Evolutionary conservation across 1,284 basidiomycete genomes (phyloP).

Genomic region (Phylloboletellus chloephorus): DNA sequence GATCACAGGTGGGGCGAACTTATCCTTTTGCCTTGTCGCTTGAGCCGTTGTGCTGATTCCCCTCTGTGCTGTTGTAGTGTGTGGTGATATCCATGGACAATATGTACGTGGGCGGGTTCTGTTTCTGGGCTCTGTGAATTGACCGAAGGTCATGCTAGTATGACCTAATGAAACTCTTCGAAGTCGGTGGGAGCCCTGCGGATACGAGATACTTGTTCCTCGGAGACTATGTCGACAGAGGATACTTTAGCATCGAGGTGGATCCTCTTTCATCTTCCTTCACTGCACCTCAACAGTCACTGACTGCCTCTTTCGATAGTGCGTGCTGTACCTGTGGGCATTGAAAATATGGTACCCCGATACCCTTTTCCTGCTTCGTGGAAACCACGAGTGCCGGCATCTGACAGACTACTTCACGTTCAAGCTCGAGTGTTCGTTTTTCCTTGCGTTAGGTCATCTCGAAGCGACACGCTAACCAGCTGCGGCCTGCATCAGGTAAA

Average conservation of each 20-base stretch:
- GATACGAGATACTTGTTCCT: slow-evolving; percentile 92
- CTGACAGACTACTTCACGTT: slow-evolving; percentile 87
- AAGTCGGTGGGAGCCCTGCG: slow-evolving; percentile 90
- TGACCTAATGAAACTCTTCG: slow-evolving; percentile 93
- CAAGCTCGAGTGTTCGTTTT: slow-evolving; percentile 80
- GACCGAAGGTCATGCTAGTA: slow-evolving; percentile 46
- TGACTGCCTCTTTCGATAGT: slow-evolving; percentile 45
- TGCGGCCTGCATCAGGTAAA: slow-evolving; percentile 55
- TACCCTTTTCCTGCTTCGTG: slow-evolving; percentile 84
- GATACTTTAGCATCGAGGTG: slow-evolving; percentile 90
- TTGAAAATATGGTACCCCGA: slow-evolving; percentile 93
- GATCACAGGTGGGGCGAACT: slow-evolving; percentile 63
- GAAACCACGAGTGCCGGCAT: slow-evolving; percentile 88
- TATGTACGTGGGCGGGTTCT: slow-evolving; percentile 58
- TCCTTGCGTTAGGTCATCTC: slow-evolving; percentile 1
- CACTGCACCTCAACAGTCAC: not conserved
- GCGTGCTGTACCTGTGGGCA: slow-evolving; percentile 84
- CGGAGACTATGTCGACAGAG: slow-evolving; percentile 93
- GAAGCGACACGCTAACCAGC: slow-evolving; percentile 7
- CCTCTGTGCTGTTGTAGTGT: slow-evolving; percentile 46
- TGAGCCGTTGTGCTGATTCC: slow-evolving; percentile 7
- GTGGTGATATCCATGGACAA: slow-evolving; percentile 76
- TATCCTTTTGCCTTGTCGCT: not conserved
- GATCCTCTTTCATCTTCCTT: slow-evolving; percentile 17
- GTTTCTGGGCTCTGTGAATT: slow-evolving; percentile 13